Evolutionary conservation across 495 filamentous ascomycete species (phyloP).

Genomic region (Beverwykella pulmonaria): DNA sequence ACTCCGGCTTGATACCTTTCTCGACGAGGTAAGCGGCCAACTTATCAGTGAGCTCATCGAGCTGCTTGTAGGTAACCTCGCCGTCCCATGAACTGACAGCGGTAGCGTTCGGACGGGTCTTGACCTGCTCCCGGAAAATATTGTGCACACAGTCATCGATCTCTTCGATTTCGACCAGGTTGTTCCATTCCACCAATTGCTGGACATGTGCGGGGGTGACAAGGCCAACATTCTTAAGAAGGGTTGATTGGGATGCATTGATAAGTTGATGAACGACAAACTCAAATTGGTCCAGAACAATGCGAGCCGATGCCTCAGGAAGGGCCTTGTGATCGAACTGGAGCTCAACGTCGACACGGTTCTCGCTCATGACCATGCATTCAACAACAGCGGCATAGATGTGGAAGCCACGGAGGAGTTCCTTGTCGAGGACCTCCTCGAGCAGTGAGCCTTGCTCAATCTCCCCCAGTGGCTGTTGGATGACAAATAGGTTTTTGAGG

Average conservation of each 20-base stretch:
- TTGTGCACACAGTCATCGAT: constrained; percentile 31
- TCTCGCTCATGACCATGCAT: constrained; percentile 24
- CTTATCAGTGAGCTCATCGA: constrained; percentile 41
- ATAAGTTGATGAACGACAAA: constrained; percentile 25
- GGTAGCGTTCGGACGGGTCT: constrained; percentile 14
- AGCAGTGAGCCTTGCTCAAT: constrained; percentile 7
- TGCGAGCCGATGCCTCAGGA: constrained; percentile 17
- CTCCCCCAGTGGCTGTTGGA: constrained; percentile 19
- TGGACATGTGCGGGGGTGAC: constrained; percentile 52
- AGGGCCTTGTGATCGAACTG: constrained; percentile 27
- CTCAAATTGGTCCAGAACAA: constrained; percentile 32
- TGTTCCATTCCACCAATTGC: constrained; percentile 53
- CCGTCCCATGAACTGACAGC: constrained; percentile 43
- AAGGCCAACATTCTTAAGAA: constrained; percentile 12
- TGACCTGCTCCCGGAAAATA: constrained; percentile 32
- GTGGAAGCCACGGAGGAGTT: constrained; percentile 27
- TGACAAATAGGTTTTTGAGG: constrained; percentile 29
- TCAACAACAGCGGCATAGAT: constrained; percentile 25
- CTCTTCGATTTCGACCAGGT: constrained; percentile 31
- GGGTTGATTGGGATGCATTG: constrained; percentile 4
- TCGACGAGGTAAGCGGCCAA: constrained; percentile 46
- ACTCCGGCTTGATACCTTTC: constrained; percentile 52
- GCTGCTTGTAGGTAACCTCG: constrained; percentile 43
- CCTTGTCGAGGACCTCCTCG: constrained; percentile 30
- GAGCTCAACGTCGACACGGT: constrained; percentile 21